phyloP scores from a whole-genome alignment of 2,329 filamentous ascomycete genomes.

The Apiospora malaysiana region DNA sequence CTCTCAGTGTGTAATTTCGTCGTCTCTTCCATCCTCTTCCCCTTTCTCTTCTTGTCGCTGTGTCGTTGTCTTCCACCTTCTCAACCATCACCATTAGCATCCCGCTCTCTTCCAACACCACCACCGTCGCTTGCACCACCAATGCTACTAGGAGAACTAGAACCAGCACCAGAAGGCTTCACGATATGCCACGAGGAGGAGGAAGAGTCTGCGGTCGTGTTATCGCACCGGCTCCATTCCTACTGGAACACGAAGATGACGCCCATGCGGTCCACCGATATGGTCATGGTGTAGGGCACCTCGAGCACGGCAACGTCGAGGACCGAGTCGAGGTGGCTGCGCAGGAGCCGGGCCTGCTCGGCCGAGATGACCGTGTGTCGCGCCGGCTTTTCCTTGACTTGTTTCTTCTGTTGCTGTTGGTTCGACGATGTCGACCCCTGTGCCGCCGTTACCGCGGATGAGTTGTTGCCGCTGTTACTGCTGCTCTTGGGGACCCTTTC shows the following conservation, averaged over 20 bases:
- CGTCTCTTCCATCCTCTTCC: neutral
- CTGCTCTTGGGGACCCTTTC: conserved; percentile 61
- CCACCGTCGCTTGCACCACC: no score
- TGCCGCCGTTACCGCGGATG: conserved; percentile 39
- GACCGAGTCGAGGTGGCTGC: conserved; percentile 86
- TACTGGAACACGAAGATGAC: conserved; percentile 78
- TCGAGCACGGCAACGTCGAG: conserved; percentile 89
- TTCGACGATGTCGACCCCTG: conserved; percentile 25
- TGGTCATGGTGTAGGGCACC: conserved; percentile 88
- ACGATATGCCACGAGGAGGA: neutral
- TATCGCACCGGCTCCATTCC: neutral
- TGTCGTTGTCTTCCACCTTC: neutral
- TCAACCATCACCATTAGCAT: neutral
- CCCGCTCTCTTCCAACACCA: neutral
- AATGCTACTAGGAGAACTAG: no score
- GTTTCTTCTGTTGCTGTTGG: conserved; percentile 31
- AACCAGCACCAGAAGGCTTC: neutral
- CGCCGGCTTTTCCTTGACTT: conserved; percentile 55
- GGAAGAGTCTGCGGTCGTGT: neutral
- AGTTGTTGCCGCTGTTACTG: conserved; percentile 20
- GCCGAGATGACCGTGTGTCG: conserved; percentile 84
- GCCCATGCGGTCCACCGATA: conserved; percentile 88
- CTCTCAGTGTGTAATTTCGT: neutral
- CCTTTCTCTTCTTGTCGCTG: neutral
- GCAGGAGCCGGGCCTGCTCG: conserved; percentile 85